Percentiles rank a stretch among this genome's conserved stretches.
These are phyloP conservation scores for Withania somnifera DNA, from an alignment of 305 asterid genomes.

Conservation along the genomic window DNA sequence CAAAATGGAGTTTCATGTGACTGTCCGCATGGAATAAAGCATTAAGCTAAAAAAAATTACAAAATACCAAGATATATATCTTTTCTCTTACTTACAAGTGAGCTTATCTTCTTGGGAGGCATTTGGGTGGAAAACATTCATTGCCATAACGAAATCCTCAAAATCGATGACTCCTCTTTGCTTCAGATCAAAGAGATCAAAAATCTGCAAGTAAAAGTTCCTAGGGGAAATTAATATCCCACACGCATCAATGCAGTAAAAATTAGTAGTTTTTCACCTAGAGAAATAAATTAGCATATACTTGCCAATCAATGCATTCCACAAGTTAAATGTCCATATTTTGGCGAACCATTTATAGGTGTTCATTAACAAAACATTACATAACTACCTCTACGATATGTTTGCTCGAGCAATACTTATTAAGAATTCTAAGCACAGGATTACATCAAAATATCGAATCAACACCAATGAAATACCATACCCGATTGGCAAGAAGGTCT, in stretches of 20 bases:
- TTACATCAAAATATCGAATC: background rate
- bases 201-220: constrained; percentile 27
- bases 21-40: background rate
- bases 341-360: background rate
- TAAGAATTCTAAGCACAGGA: background rate
- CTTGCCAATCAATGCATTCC: background rate
- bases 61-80: background rate
- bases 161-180: constrained; percentile 58
- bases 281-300: background rate
- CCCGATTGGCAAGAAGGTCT: constrained; percentile 67
- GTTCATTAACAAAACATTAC: background rate
- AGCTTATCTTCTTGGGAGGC: constrained; percentile 52
- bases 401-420: background rate
- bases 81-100: constrained; percentile 25
- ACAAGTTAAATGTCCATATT: background rate
- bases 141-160: constrained; percentile 48
- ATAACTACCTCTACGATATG: background rate
- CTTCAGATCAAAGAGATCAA: constrained; percentile 54
- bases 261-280: background rate
- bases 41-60: background rate
- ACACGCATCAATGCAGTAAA: background rate
- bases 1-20: background rate
- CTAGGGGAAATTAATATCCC: background rate
- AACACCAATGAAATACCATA: constrained; percentile 6
- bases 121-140: constrained; percentile 58